phyloP scores from a whole-genome alignment of 768 basidiomycete genomes.

The Russula compacta region DNA sequence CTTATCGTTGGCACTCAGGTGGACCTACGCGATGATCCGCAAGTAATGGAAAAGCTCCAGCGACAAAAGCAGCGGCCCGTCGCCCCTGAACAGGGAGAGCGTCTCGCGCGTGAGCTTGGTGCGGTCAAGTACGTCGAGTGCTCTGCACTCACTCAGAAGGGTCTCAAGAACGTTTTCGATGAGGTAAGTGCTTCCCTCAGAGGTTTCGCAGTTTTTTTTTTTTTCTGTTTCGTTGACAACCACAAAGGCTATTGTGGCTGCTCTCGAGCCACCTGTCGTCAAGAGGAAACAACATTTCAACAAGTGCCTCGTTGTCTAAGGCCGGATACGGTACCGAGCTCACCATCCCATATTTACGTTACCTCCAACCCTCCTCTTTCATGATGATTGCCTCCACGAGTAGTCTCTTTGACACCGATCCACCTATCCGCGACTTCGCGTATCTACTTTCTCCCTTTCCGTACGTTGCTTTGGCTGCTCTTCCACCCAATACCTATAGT shows the following conservation, averaged over 20 bases:
- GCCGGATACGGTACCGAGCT: constrained; percentile 23
- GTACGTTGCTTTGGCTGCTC: constrained; percentile 20
- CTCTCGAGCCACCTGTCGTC: constrained; percentile 91
- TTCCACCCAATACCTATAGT: constrained; percentile 21
- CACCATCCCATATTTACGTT: constrained; percentile 16
- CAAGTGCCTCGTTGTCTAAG: constrained; percentile 82
- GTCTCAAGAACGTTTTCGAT: constrained; percentile 99
- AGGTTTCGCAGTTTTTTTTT: background rate
- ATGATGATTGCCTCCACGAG: constrained; percentile 16
- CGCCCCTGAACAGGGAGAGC: constrained; percentile 77
- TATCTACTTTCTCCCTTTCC: constrained; percentile 16
- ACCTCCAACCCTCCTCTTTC: constrained; percentile 3
- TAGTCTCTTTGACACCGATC: constrained; percentile 13
- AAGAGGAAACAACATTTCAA: constrained; percentile 44
- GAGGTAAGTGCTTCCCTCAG: constrained; percentile 58
- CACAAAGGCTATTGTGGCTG: constrained; percentile 89
- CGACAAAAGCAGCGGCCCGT: constrained; percentile 97
- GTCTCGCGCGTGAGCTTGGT: constrained; percentile 93
- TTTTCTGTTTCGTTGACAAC: background rate
- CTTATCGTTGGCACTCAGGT: constrained; percentile 98
- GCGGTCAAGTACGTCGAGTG: constrained; percentile 99
- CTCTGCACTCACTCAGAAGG: constrained; percentile 98
- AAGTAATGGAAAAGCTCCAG: constrained; percentile 89
- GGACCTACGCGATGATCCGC: constrained; percentile 88
- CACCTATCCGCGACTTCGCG: constrained; percentile 10